A percentile compares a stretch with the other conserved stretches of the same genome.
Evolutionary conservation across 2,329 filamentous ascomycete genomes (phyloP).

Genomic region (Cladosporium sp.): DNA sequence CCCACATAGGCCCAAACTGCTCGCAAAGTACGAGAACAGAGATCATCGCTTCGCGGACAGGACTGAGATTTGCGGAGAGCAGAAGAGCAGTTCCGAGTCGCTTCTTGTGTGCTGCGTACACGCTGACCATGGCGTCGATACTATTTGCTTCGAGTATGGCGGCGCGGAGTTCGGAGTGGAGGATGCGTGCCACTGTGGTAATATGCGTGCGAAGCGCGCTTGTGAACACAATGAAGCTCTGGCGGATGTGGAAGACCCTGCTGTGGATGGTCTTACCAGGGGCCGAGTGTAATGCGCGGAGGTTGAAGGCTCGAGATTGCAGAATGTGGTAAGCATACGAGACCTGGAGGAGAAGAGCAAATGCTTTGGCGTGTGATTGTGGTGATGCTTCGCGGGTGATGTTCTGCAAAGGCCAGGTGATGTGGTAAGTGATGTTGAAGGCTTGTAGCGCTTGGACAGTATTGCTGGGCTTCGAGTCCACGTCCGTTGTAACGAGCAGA

Average conservation of each 20-base stretch:
- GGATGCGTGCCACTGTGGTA: slow-evolving; percentile 67
- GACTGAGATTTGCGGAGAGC: slow-evolving; percentile 66
- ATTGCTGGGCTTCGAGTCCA: slow-evolving; percentile 33
- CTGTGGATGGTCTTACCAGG: slow-evolving; percentile 44
- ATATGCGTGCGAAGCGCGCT: slow-evolving; percentile 77
- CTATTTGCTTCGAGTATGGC: slow-evolving; percentile 65
- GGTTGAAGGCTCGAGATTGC: slow-evolving; percentile 51
- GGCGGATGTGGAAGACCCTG: slow-evolving; percentile 53
- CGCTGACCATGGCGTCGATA: slow-evolving; percentile 76
- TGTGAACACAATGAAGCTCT: slow-evolving; percentile 52
- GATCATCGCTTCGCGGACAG: slow-evolving; percentile 73
- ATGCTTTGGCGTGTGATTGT: slow-evolving; percentile 68
- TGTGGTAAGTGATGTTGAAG: slow-evolving; percentile 31
- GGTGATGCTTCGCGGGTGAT: slow-evolving; percentile 69
- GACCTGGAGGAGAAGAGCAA: slow-evolving; percentile 76
- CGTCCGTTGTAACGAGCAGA: slow-evolving; percentile 48
- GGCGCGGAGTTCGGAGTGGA: slow-evolving; percentile 58
- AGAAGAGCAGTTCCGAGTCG: slow-evolving; percentile 69
- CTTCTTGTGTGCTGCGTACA: slow-evolving; percentile 66
- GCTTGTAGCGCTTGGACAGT: slow-evolving; percentile 23
- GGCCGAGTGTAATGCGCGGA: slow-evolving; percentile 27
- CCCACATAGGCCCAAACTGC: slow-evolving; percentile 64
- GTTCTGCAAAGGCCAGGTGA: slow-evolving; percentile 66
- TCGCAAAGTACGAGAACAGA: slow-evolving; percentile 75
- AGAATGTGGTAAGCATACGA: slow-evolving; percentile 70